Percentiles rank a stretch among this genome's conserved stretches.
These are phyloP conservation scores for Saccharomycopsis hybrid DNA, from an alignment of 1,139 yeast species.

Conservation along the genomic window DNA sequence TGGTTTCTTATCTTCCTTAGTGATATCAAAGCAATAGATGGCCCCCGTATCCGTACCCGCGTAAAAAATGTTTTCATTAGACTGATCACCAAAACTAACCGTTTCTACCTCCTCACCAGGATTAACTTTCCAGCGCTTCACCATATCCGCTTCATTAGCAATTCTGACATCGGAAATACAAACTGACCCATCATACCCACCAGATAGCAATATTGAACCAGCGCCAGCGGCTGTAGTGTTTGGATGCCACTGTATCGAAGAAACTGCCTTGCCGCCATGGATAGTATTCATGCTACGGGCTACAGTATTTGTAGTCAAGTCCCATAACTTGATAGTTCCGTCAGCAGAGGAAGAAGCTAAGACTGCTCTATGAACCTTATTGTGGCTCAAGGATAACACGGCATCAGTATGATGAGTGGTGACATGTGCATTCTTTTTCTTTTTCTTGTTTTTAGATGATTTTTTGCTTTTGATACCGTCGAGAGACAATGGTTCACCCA, in stretches of 20 bases:
- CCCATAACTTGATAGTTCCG: conserved; percentile 93
- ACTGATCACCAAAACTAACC: conserved; percentile 51
- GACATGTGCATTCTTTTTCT: conserved; percentile 44
- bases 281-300: conserved; percentile 55
- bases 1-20: conserved; percentile 56
- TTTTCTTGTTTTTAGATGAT: conserved; percentile 44
- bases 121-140: conserved; percentile 58
- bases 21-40: conserved; percentile 81
- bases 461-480: conserved; percentile 33
- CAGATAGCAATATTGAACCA: conserved; percentile 77
- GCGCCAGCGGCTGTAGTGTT: conserved; percentile 24
- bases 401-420: conserved; percentile 91
- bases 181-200: conserved; percentile 84
- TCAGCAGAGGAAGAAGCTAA: conserved; percentile 96
- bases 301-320: conserved; percentile 64
- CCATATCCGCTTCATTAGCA: conserved; percentile 51
- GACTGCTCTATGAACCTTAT: conserved; percentile 73
- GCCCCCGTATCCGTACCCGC: conserved; percentile 94
- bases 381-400: conserved; percentile 79
- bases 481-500: conserved; percentile 66
- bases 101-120: conserved; percentile 78
- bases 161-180: conserved; percentile 82
- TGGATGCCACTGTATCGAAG: conserved; percentile 21
- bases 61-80: conserved; percentile 57
- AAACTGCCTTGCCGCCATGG: conserved; percentile 25